phyloP scores from a whole-genome alignment of 257 asterid genomes.

The Solanum rostratum region DNA sequence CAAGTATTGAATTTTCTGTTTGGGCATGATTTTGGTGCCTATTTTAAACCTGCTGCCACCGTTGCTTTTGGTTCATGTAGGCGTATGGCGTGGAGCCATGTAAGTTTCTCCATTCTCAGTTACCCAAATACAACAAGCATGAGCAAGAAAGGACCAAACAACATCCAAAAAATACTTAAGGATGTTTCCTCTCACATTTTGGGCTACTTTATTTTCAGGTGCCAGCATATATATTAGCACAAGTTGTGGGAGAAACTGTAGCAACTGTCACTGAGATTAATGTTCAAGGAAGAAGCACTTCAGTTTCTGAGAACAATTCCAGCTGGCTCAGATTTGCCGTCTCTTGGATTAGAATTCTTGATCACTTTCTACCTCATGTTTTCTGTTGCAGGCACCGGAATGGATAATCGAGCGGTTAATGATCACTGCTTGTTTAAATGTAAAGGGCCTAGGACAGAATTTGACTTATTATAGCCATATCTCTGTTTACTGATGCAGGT shows the following conservation, averaged over 20 bases:
- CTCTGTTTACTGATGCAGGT: background rate
- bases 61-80: conserved; percentile 1
- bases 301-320: background rate
- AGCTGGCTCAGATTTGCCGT: background rate
- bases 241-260: background rate
- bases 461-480: background rate
- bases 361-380: conserved; percentile 2
- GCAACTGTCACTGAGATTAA: background rate
- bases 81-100: background rate
- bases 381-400: background rate
- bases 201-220: background rate
- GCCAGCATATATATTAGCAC: background rate
- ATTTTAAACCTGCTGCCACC: conserved; percentile 8
- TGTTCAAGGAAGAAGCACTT: background rate
- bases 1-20: background rate
- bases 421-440: background rate
- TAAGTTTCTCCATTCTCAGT: background rate
- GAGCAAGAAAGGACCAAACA: background rate
- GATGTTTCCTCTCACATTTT: background rate
- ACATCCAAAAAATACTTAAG: background rate
- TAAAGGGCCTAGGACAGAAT: background rate
- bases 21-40: conserved; percentile 2
- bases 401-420: background rate
- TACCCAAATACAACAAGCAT: background rate
- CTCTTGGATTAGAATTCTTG: background rate